phyloP scores from a whole-genome alignment of 176 grass and related monocot species.

The Raddia distichophylla region DNA sequence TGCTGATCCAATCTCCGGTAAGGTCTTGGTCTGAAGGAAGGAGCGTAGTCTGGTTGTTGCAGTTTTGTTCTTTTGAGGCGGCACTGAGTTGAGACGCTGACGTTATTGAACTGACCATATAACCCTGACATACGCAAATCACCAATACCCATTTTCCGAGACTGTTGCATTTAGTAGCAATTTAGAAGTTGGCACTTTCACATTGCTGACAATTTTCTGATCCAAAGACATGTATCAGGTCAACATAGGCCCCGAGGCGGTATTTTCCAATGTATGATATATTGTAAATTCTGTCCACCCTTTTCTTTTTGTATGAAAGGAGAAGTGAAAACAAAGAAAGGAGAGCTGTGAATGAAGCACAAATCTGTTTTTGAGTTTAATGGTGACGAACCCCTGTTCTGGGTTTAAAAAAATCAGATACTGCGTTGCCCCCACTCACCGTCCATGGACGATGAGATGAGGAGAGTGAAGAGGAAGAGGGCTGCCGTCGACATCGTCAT shows the following conservation, averaged over 20 bases:
- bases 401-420: too few relatives aligned
- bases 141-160: background rate
- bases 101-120: conserved; percentile 10
- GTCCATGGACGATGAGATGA: too few relatives aligned
- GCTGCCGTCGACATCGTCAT: too few relatives aligned
- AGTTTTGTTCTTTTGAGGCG: background rate
- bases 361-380: too few relatives aligned
- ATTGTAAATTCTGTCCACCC: background rate
- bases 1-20: background rate
- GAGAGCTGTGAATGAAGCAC: too few relatives aligned
- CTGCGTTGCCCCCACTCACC: too few relatives aligned
- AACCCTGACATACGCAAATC: conserved; percentile 6
- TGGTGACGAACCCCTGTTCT: too few relatives aligned
- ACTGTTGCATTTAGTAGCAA: background rate
- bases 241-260: background rate
- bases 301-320: background rate
- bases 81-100: background rate
- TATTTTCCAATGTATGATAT: background rate
- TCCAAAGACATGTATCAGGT: background rate
- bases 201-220: background rate
- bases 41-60: background rate
- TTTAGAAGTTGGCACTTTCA: background rate
- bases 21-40: conserved; percentile 2
- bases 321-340: background rate
- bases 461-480: too few relatives aligned